phyloP scores from a whole-genome alignment of 1,139 yeast genomes.

The Kodamaea sp. region DNA sequence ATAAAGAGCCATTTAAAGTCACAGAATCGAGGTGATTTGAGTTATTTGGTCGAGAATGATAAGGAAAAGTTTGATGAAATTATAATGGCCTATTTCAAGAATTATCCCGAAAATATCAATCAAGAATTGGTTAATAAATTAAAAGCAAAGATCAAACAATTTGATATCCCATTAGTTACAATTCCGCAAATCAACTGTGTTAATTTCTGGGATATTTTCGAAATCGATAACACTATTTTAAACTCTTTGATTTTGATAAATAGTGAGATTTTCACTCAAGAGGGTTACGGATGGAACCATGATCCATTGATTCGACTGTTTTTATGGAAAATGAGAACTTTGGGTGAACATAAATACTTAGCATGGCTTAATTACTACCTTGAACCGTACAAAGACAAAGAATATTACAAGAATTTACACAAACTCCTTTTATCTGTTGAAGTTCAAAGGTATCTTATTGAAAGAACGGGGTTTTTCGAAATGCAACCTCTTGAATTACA shows the following conservation, averaged over 20 bases:
- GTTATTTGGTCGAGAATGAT: slow-evolving; percentile 2
- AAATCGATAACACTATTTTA: slow-evolving; percentile 4
- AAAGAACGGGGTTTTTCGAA: slow-evolving; percentile 14
- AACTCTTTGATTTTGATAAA: slow-evolving; percentile 9
- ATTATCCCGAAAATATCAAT: background rate
- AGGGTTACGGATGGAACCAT: slow-evolving; percentile 3
- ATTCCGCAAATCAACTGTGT: background rate
- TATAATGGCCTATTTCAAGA: slow-evolving; percentile 4
- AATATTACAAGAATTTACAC: slow-evolving; percentile 2
- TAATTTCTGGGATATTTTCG: background rate
- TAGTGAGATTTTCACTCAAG: slow-evolving; percentile 2
- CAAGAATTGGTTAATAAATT: slow-evolving; percentile 1
- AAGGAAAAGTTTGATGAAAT: slow-evolving; percentile 4
- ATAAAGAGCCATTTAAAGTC: too few species aligned
- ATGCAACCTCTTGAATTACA: slow-evolving; percentile 5
- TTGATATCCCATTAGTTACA: slow-evolving; percentile 6
- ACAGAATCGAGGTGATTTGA: background rate
- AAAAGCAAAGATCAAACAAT: slow-evolving; percentile 1
- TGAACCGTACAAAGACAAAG: slow-evolving; percentile 4
- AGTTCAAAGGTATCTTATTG: slow-evolving; percentile 17
- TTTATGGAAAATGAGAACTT: slow-evolving; percentile 3
- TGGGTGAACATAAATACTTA: slow-evolving; percentile 9
- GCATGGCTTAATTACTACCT: slow-evolving; percentile 5
- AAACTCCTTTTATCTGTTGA: slow-evolving; percentile 11
- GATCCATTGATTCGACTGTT: slow-evolving; percentile 1